Percentiles rank a stretch among this genome's conserved stretches.
phyloP scores from a whole-genome alignment of 2,329 filamentous ascomycete species.

The Xylaria sp. region DNA sequence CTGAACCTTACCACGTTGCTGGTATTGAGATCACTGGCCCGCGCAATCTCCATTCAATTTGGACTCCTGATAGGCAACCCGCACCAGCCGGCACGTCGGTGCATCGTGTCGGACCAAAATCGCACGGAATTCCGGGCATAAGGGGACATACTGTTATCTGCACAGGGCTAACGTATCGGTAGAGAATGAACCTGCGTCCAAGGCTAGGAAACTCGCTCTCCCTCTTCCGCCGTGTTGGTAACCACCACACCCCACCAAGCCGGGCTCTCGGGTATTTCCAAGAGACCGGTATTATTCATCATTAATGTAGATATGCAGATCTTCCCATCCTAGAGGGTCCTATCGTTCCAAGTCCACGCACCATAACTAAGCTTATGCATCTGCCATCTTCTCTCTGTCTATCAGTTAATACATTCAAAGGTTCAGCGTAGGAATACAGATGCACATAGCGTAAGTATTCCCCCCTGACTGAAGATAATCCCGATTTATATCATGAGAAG shows the following conservation, averaged over 20 bases:
- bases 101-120: neutral
- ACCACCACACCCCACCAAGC: neutral
- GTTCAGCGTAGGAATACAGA: no score
- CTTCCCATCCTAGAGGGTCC: slow-evolving; percentile 9
- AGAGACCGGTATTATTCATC: slow-evolving; percentile 13
- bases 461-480: no score
- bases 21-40: neutral
- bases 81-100: neutral
- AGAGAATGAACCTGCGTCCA: neutral
- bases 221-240: neutral
- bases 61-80: neutral
- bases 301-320: slow-evolving; percentile 21
- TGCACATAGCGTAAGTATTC: no score
- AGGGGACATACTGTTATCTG: neutral
- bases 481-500: neutral
- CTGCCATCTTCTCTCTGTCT: no score
- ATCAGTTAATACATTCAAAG: no score
- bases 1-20: neutral
- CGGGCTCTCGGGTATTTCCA: slow-evolving; percentile 24
- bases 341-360: neutral
- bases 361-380: neutral
- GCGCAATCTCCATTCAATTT: neutral
- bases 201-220: neutral
- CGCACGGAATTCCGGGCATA: slow-evolving; percentile 25
- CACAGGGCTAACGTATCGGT: neutral